Evolutionary conservation across 345 rosid species (phyloP).

Genomic region (Populus davidiana): DNA sequence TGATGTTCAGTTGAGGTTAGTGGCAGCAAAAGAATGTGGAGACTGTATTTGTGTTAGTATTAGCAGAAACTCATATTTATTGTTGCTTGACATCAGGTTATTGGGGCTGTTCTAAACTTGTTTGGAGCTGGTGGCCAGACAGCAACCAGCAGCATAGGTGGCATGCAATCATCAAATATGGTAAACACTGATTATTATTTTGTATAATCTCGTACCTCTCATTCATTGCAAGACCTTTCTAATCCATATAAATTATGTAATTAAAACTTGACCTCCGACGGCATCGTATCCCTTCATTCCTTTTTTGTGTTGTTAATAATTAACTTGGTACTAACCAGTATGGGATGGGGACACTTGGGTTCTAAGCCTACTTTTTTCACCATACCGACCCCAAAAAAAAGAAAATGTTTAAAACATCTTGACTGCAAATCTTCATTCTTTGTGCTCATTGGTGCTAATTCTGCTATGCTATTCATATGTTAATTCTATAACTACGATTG

Average conservation of each 20-base stretch:
- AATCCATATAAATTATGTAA: neutral
- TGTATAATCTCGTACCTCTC: neutral
- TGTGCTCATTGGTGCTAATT: neutral
- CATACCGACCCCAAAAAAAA: neutral
- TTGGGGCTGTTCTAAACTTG: slow-evolving; percentile 82
- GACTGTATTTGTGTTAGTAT: neutral
- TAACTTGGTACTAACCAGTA: neutral
- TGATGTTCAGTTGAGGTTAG: slow-evolving; percentile 9
- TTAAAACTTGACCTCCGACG: neutral
- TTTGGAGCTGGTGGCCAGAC: slow-evolving; percentile 67
- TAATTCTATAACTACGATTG: neutral
- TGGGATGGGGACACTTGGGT: neutral
- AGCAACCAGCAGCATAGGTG: slow-evolving; percentile 35
- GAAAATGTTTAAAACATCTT: neutral
- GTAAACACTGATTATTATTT: slow-evolving; percentile 24
- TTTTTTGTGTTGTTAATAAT: neutral
- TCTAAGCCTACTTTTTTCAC: neutral
- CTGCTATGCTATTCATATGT: neutral
- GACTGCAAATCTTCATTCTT: neutral
- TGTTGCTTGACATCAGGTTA: slow-evolving; percentile 50
- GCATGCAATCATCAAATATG: slow-evolving; percentile 43
- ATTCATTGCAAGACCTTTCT: neutral
- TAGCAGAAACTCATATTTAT: slow-evolving; percentile 1
- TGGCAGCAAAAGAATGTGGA: neutral
- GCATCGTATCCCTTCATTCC: neutral